Evolutionary conservation across 2,329 filamentous ascomycete genomes (phyloP).

Genomic region (Helotiales sp.): DNA sequence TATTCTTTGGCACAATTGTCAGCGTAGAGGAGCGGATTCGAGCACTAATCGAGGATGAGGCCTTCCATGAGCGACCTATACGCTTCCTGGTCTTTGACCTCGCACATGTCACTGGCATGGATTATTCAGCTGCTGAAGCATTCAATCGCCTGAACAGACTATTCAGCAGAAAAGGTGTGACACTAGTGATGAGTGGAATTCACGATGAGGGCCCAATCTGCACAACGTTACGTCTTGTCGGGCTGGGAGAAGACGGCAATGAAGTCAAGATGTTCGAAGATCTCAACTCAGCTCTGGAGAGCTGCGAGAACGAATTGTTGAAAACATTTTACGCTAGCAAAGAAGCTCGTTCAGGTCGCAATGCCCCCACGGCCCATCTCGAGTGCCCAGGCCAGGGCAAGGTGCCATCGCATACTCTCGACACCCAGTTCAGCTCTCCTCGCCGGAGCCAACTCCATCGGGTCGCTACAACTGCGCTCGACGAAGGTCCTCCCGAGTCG

Average conservation of each 20-base stretch:
- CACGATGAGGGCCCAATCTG: constrained; percentile 75
- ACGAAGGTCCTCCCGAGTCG: constrained; percentile 56
- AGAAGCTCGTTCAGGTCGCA: constrained; percentile 54
- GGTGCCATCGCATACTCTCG: constrained; percentile 43
- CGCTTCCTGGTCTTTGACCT: constrained; percentile 89
- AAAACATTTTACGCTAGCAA: constrained; percentile 75
- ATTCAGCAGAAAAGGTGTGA: constrained; percentile 73
- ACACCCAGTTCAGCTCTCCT: constrained; percentile 70
- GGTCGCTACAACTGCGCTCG: constrained; percentile 75
- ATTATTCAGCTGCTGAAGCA: constrained; percentile 94
- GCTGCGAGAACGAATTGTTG: constrained; percentile 91
- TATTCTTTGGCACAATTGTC: constrained; percentile 99
- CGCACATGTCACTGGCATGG: constrained; percentile 84
- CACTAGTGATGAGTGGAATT: constrained; percentile 81
- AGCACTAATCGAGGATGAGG: constrained; percentile 76
- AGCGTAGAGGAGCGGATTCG: constrained; percentile 89
- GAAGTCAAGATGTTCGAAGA: constrained; percentile 82
- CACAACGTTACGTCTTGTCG: constrained; percentile 77
- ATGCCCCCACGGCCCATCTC: constrained; percentile 35
- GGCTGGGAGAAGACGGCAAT: constrained; percentile 71
- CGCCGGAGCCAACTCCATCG: constrained; percentile 74
- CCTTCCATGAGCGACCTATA: constrained; percentile 76
- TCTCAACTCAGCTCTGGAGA: constrained; percentile 89
- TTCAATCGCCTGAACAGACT: constrained; percentile 91
- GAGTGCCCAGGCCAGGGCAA: constrained; percentile 23